Base-by-base conservation (phyloP, 768 basidiomycete genomes). In the Sarcodon aspratus region DNA sequence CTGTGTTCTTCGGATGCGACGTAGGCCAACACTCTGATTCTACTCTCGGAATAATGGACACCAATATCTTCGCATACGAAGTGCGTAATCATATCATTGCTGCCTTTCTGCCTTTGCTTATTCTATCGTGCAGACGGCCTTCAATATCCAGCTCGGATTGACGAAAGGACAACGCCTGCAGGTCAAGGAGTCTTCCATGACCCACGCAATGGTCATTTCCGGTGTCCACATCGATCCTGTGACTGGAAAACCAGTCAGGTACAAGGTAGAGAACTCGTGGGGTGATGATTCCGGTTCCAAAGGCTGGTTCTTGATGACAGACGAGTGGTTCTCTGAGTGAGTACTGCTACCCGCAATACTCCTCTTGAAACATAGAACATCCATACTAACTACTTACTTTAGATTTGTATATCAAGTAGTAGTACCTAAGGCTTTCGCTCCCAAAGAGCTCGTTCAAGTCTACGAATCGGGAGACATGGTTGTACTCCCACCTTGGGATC, bases 211-310 rank as follows among this genome's bases (percentile, higher is more conserved):
- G 89, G 90, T 95, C 38, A 94, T 97, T 62, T 82, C 86, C 13
- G 94, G 78, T 13, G 94, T 94, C 13, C 94, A 97, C 60, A 69
- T 96, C 45, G 92, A 94, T 59, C 64, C 69, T 10, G 67, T 62
- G 48, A 61, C 63, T 2, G 90, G 89, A 47, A 78, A 76, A 50
- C 83, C 92, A 0, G 65, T 94, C 15, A 76, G 91, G n/a, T 98
- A 91, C 76, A 90, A 91, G 66, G 89, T 98, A 15, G 95, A 98
- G 73, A 98, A 98, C 69, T 86, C 83, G 3, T 98, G 95, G 95
- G 87, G 89, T 12, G 79, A 81, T 27, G 67, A 68, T 0, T 74
- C 72, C 0, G 85, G 92, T 21, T 72, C 91, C 55, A 82, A 91
- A 56, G 94, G 94, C 6, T 94, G 80, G 66, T 90, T 86, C 67